phyloP scores from a whole-genome alignment of 2,329 filamentous ascomycete genomes.

The Apiospora saccharicola region DNA sequence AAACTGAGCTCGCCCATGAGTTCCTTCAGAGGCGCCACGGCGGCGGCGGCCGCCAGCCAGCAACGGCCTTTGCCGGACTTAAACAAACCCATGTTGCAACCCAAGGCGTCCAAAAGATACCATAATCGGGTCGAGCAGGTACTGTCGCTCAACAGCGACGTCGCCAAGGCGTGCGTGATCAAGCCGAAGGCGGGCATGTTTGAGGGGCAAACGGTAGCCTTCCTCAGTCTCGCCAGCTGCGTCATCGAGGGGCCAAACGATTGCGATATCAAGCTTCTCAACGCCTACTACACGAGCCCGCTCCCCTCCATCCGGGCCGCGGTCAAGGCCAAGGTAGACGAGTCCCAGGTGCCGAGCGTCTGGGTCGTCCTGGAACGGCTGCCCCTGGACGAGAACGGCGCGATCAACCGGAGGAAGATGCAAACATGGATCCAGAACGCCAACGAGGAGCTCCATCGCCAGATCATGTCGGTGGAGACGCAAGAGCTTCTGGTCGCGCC shows the following conservation, averaged over 20 bases:
- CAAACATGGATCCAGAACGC: constrained; percentile 64
- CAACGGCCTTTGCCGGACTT: constrained; percentile 30
- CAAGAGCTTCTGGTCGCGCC: constrained; percentile 46
- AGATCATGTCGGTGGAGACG: constrained; percentile 52
- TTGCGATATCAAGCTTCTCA: constrained; percentile 48
- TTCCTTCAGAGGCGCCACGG: background rate
- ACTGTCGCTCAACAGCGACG: constrained; percentile 43
- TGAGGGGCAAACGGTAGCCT: constrained; percentile 57
- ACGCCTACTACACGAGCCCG: constrained; percentile 50
- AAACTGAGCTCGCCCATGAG: constrained; percentile 32
- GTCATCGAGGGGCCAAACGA: constrained; percentile 39
- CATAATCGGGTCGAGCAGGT: constrained; percentile 48
- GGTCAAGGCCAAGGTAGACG: constrained; percentile 46
- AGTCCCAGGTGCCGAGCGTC: constrained; percentile 50
- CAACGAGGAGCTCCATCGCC: constrained; percentile 53
- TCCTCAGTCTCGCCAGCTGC: constrained; percentile 50
- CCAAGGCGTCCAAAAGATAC: constrained; percentile 35
- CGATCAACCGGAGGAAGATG: constrained; percentile 52
- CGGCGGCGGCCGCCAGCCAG: constrained; percentile 2
- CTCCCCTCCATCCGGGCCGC: constrained; percentile 50
- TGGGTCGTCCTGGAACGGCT: constrained; percentile 58
- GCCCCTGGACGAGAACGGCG: constrained; percentile 49
- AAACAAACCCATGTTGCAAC: constrained; percentile 34
- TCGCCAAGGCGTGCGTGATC: constrained; percentile 52
- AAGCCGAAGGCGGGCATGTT: constrained; percentile 58